Evolutionary conservation across 179 eudicot genomes (phyloP).

Genomic region (Heliamphora pulchella): DNA sequence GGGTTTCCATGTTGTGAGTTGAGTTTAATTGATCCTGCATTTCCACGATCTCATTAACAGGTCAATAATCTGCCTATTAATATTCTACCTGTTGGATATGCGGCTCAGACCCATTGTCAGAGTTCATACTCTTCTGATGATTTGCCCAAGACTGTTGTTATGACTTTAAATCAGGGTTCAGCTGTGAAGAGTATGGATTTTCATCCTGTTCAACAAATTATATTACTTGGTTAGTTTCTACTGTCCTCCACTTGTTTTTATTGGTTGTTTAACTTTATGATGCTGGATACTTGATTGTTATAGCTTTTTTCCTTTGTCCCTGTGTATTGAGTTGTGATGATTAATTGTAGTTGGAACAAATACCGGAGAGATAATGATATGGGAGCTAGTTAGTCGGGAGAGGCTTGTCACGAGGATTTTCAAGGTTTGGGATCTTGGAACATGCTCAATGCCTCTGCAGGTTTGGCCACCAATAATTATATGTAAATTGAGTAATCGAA

Average conservation of each 20-base stretch:
- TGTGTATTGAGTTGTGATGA: neutral
- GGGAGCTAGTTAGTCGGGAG: slow-evolving; percentile 54
- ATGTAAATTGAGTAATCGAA: neutral
- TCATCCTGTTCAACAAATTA: slow-evolving; percentile 66
- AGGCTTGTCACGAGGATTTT: slow-evolving; percentile 45
- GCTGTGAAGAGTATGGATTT: slow-evolving; percentile 78
- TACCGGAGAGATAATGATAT: slow-evolving; percentile 51
- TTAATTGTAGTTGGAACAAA: slow-evolving; percentile 49
- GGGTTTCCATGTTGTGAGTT: slow-evolving; percentile 6
- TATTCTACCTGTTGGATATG: slow-evolving; percentile 57
- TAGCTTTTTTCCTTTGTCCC: neutral
- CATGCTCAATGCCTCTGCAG: slow-evolving; percentile 48
- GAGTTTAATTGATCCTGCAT: slow-evolving; percentile 17
- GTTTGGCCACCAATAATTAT: slow-evolving; percentile 14
- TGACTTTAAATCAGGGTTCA: slow-evolving; percentile 69
- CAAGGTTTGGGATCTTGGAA: slow-evolving; percentile 52
- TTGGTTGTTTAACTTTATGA: neutral
- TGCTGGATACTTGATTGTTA: slow-evolving; percentile 6
- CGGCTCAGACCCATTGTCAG: slow-evolving; percentile 65
- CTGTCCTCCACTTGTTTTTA: neutral
- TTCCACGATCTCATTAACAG: slow-evolving; percentile 29
- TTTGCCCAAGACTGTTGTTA: slow-evolving; percentile 58
- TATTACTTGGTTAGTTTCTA: slow-evolving; percentile 65
- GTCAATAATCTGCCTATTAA: slow-evolving; percentile 63
- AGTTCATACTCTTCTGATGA: slow-evolving; percentile 69